Evolutionary conservation across 106 monocot species (phyloP).

Genomic region (Ottelia alismoides): DNA sequence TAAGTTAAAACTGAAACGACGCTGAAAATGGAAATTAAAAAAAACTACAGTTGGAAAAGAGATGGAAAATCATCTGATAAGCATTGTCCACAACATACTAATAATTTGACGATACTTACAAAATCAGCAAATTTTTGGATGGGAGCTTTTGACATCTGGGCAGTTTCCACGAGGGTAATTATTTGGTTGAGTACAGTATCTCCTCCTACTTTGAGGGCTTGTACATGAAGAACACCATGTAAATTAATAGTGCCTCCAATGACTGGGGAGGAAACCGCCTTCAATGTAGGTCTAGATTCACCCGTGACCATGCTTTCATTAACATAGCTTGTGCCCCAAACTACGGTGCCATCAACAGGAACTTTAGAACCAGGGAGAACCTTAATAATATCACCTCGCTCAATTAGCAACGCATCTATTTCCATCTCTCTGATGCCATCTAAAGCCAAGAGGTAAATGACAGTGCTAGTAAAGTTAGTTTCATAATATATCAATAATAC

Average conservation of each 20-base stretch:
- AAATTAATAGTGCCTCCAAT: conserved; percentile 96
- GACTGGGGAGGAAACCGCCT: conserved; percentile 55
- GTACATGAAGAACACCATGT: conserved; percentile 76
- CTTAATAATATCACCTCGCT: conserved; percentile 79
- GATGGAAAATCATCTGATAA: too few species aligned
- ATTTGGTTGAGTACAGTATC: conserved; percentile 87
- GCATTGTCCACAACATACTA: too few species aligned
- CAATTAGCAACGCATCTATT: conserved; percentile 83
- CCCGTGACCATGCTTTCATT: conserved; percentile 99
- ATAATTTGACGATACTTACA: conserved; percentile 70
- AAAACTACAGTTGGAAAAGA: too few species aligned
- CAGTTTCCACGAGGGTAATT: conserved; percentile 90
- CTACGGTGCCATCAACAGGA: conserved; percentile 69
- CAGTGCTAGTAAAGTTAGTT: too few species aligned
- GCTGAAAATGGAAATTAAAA: too few species aligned
- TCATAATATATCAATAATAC: too few species aligned
- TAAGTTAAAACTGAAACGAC: too few species aligned
- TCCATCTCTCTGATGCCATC: conserved; percentile 79
- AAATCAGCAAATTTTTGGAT: conserved; percentile 96
- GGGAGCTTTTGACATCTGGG: conserved; percentile 97
- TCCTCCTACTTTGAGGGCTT: conserved; percentile 70
- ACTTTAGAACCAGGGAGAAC: conserved; percentile 90
- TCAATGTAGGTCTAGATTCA: conserved; percentile 61
- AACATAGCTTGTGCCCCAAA: conserved; percentile 83
- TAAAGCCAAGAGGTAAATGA: too few species aligned